A percentile compares a stretch with the other conserved stretches of the same genome.
phyloP scores from a whole-genome alignment of 2,329 filamentous ascomycete genomes.

The Plenodomus tracheiphilus region DNA sequence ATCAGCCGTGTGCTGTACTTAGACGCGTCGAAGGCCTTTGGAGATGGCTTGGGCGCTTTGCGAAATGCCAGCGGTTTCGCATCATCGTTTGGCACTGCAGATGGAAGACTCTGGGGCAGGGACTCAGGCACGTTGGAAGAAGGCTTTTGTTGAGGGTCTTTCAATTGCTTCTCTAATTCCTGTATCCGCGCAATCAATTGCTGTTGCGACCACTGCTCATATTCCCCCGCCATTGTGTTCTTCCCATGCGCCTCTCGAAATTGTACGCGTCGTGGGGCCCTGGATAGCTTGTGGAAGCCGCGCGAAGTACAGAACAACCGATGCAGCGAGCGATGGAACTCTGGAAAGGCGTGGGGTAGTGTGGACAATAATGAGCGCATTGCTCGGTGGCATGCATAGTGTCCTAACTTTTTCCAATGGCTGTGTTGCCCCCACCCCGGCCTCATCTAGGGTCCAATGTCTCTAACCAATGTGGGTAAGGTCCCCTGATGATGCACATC shows the following conservation, averaged over 20 bases:
- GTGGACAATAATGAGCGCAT: slow-evolving; percentile 30
- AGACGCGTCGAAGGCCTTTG: slow-evolving; percentile 70
- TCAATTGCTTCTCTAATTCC: slow-evolving; percentile 31
- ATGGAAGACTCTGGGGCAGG: slow-evolving; percentile 3
- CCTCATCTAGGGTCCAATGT: slow-evolving; percentile 29
- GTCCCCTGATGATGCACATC: neutral
- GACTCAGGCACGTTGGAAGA: neutral
- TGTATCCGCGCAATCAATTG: slow-evolving; percentile 40
- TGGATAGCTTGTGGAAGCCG: slow-evolving; percentile 40
- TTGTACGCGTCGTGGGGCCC: slow-evolving; percentile 29
- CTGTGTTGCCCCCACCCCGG: too few species aligned
- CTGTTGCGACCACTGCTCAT: slow-evolving; percentile 39
- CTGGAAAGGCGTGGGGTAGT: slow-evolving; percentile 33
- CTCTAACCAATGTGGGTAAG: slow-evolving; percentile 13
- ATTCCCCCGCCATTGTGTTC: slow-evolving; percentile 29
- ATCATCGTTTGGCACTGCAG: neutral
- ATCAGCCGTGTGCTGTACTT: slow-evolving; percentile 83
- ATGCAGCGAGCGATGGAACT: slow-evolving; percentile 29
- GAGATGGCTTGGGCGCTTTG: slow-evolving; percentile 40
- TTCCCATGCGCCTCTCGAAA: slow-evolving; percentile 15
- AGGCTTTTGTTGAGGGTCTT: neutral
- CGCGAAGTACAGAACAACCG: slow-evolving; percentile 33
- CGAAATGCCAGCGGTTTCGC: slow-evolving; percentile 19
- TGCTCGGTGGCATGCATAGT: slow-evolving; percentile 17
- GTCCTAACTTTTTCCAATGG: slow-evolving; percentile 30